Evolutionary conservation across 768 basidiomycete species (phyloP).

Genomic region (Ramaria sp.): DNA sequence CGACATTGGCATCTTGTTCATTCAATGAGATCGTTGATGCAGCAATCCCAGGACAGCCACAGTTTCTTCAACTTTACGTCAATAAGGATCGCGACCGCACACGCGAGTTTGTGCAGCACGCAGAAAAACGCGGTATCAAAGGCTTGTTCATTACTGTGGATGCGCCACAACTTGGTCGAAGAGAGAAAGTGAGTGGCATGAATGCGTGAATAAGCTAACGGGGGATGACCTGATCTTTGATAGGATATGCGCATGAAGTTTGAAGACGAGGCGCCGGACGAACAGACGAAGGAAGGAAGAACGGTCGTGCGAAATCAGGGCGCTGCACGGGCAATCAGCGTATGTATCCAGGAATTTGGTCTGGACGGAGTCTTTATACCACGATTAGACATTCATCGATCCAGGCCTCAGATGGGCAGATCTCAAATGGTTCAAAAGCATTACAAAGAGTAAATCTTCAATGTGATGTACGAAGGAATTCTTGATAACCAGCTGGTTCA

Average conservation of each 20-base stretch:
- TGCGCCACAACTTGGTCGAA: constrained; percentile 88
- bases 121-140: constrained; percentile 83
- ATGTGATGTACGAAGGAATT: neutral
- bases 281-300: constrained; percentile 33
- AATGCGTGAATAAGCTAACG: neutral
- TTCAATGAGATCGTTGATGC: constrained; percentile 95
- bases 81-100: constrained; percentile 85
- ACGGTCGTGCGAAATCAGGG: constrained; percentile 78
- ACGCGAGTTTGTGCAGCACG: constrained; percentile 78
- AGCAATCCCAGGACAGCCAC: constrained; percentile 64
- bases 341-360: constrained; percentile 23
- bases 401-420: constrained; percentile 83
- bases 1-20: constrained; percentile 88
- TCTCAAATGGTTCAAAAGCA: constrained; percentile 50
- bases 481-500: constrained; percentile 12
- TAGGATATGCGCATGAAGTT: constrained; percentile 96
- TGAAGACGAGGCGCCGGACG: constrained; percentile 56
- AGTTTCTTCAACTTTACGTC: constrained; percentile 90
- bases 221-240: neutral
- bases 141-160: constrained; percentile 96
- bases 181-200: constrained; percentile 53
- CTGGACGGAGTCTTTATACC: neutral
- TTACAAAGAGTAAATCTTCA: constrained; percentile 37
- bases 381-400: constrained; percentile 83
- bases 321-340: constrained; percentile 88